Conservation (phyloP, 495 filamentous ascomycete species). For the Penicillium manginii region DNA sequence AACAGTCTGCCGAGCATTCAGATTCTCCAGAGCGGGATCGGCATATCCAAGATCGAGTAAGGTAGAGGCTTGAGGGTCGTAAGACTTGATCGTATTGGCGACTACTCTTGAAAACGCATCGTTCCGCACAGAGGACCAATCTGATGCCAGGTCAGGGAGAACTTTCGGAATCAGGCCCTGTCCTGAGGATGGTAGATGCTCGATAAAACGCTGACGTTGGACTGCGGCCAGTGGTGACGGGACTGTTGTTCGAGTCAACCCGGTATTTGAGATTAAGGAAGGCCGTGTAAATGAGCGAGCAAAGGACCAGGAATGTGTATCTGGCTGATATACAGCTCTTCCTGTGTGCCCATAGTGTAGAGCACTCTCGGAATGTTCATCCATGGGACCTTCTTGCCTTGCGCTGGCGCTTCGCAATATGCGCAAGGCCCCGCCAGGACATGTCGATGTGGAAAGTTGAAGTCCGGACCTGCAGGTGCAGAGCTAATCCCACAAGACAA, state of each 20-base stretch:
- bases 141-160: slow-evolving; percentile 45
- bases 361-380: slow-evolving; percentile 55
- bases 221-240: slow-evolving; percentile 22
- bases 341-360: slow-evolving; percentile 72
- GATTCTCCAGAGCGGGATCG: slow-evolving; percentile 31
- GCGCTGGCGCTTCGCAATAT: slow-evolving; percentile 39
- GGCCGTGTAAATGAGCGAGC: slow-evolving; percentile 38
- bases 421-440: slow-evolving; percentile 32
- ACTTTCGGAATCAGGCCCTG: slow-evolving; percentile 28
- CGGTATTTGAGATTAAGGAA: slow-evolving; percentile 36
- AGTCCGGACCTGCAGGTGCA: not conserved
- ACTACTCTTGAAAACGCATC: slow-evolving; percentile 38
- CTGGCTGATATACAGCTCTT: slow-evolving; percentile 55
- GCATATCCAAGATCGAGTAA: slow-evolving; percentile 51
- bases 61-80: slow-evolving; percentile 44
- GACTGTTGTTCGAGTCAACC: slow-evolving; percentile 37
- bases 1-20: slow-evolving; percentile 32
- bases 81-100: slow-evolving; percentile 30
- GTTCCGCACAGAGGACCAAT: slow-evolving; percentile 34
- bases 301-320: slow-evolving; percentile 61
- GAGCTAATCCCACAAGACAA: not conserved
- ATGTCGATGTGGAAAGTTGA: slow-evolving; percentile 37
- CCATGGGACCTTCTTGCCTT: slow-evolving; percentile 61
- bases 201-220: slow-evolving; percentile 15
- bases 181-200: slow-evolving; percentile 17